Evolutionary conservation across 305 asterid species (phyloP), one percentile per base, ranked within the genome.

Genomic region (Rubia tinctorum): DNA sequence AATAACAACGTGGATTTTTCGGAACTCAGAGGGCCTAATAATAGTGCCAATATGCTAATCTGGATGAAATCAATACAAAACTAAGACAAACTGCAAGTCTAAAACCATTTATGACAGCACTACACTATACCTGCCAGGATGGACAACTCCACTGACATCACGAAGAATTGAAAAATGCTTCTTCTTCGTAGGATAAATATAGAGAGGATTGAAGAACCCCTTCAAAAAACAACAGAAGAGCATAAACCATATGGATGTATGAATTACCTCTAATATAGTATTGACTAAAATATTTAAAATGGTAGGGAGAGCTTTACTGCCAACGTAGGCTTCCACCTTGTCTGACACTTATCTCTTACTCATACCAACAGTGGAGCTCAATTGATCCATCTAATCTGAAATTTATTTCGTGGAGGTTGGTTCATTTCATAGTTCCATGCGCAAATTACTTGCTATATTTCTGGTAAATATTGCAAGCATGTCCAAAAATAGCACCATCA

Each of bases 1-100:
- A 94, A 75, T 53, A 94, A 82, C 84, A 94, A 73, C 6, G 98
- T 91, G 1, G 99, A 91, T 80, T 94, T 94, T 13, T 98, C 99
- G 0, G 99, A 90, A 76, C 91, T 90, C 39, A 97, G 99, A 12
- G 99, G 99, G 65, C 97, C 99, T 75, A 94, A 23, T 3, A 69
- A 63, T 45, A 69, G 42, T 53, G 73, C 51, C 64, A 69, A 15
- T 69, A 63, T 69, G 73, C 61, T 14, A 51, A 69, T 27, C 27
- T 10, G 20, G 63, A 47, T 51, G 23, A 34, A 17, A 69, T 14
- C 10, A 17, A 25, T 25, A 3, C 17, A 43, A 69, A 68, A 69
- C 44, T 25, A 69, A 0, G 18, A 8, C 40, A 1, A 30, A 30
- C 34, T 30, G 34, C 34, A 30, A 30, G 34, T 30, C 34, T 17